Evolutionary conservation across 1,284 basidiomycete genomes (phyloP).

Genomic region (Stereum hirsutum): DNA sequence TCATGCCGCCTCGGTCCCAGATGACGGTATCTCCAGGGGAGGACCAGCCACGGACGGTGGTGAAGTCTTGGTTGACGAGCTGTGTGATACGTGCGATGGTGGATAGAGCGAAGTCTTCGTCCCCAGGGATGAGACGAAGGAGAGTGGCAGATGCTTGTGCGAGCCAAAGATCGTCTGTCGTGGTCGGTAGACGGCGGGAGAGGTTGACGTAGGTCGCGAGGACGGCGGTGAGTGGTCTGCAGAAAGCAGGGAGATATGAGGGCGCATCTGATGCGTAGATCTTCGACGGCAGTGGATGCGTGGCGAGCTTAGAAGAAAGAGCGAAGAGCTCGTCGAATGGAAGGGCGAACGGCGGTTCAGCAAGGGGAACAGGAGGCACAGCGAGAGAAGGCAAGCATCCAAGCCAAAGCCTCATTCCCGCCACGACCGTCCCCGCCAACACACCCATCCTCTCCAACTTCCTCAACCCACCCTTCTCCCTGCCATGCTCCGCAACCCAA

Average conservation of each 20-base stretch:
- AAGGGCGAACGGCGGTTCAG: constrained; percentile 41
- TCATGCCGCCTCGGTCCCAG: constrained; percentile 43
- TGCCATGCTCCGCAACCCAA: constrained; percentile 6
- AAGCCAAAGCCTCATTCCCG: constrained; percentile 54
- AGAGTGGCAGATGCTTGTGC: constrained; percentile 53
- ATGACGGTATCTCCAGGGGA: constrained; percentile 30
- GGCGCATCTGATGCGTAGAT: constrained; percentile 15
- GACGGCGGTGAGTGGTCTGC: constrained; percentile 43
- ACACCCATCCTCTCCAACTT: constrained; percentile 20
- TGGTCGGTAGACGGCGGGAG: constrained; percentile 44
- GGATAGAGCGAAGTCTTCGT: constrained; percentile 42
- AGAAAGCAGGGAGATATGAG: constrained; percentile 25
- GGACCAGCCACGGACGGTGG: constrained; percentile 24
- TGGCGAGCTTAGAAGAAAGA: constrained; percentile 37
- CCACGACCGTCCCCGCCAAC: constrained; percentile 29
- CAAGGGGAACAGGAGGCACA: constrained; percentile 18
- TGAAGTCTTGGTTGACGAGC: constrained; percentile 31
- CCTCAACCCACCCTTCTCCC: background rate
- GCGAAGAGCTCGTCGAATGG: constrained; percentile 47
- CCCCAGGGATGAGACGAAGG: constrained; percentile 48
- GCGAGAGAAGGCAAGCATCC: constrained; percentile 40
- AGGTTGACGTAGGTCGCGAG: constrained; percentile 47
- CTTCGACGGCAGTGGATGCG: constrained; percentile 39
- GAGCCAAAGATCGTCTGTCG: constrained; percentile 49
- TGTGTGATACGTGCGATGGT: constrained; percentile 30